Evolutionary conservation across 768 basidiomycete species (phyloP).

Genomic region (Suillus occidentalis): DNA sequence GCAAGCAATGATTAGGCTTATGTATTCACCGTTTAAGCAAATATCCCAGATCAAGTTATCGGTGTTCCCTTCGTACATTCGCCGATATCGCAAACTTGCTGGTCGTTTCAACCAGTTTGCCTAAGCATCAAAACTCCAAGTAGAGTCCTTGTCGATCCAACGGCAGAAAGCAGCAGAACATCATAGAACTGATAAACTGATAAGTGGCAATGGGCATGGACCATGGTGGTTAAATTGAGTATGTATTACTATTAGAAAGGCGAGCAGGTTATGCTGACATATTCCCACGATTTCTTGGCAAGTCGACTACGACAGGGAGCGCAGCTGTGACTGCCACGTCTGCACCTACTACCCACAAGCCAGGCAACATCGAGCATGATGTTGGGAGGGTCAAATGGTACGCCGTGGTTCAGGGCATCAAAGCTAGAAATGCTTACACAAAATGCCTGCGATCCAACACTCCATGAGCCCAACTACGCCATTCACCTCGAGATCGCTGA

Average conservation of each 20-base stretch:
- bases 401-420: constrained; percentile 56
- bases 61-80: neutral
- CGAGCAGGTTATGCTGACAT: neutral
- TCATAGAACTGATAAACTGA: neutral
- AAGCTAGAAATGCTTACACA: constrained; percentile 72
- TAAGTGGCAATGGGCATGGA: neutral
- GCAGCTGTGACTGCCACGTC: neutral
- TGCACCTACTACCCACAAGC: neutral
- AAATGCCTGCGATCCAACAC: constrained; percentile 83
- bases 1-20: neutral
- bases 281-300: neutral
- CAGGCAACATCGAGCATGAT: constrained; percentile 27
- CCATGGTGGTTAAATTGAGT: neutral
- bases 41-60: neutral
- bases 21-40: neutral
- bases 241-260: neutral
- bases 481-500: constrained; percentile 93
- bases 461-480: constrained; percentile 89
- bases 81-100: neutral
- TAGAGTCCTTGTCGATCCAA: neutral
- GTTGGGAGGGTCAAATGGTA: constrained; percentile 49
- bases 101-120: neutral
- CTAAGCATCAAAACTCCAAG: neutral
- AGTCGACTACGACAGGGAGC: constrained; percentile 1
- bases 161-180: neutral